Evolutionary conservation across 2,329 filamentous ascomycete genomes (phyloP).

Genomic region (Botrytis elliptica): DNA sequence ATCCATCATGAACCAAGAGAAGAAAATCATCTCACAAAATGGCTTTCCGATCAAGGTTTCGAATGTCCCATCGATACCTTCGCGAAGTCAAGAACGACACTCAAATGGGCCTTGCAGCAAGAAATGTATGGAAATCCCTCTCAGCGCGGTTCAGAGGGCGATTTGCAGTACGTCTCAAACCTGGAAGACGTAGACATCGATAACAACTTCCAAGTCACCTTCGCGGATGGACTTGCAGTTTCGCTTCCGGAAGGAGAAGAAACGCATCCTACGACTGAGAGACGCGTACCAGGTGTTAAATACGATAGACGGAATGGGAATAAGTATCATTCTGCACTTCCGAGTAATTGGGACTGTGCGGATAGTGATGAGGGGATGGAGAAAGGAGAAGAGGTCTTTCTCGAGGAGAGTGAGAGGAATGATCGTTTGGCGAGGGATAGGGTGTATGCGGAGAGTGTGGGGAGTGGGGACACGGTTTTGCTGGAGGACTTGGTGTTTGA

Average conservation of each 20-base stretch:
- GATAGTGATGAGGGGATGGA: background rate
- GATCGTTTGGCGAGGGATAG: background rate
- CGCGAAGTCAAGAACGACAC: rapidly evolving
- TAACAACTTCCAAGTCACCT: background rate
- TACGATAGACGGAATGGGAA: background rate
- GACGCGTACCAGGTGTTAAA: background rate
- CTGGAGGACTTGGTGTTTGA: background rate
- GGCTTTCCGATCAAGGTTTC: background rate
- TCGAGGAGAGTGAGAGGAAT: background rate
- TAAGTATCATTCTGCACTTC: background rate
- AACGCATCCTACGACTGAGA: background rate
- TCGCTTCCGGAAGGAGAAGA: background rate
- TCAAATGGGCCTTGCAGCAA: background rate
- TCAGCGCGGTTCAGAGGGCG: background rate
- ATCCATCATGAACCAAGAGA: background rate
- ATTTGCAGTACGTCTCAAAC: background rate
- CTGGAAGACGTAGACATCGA: background rate
- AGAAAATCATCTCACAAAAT: background rate
- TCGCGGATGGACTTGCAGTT: background rate
- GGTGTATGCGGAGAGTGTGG: background rate
- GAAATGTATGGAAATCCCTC: background rate
- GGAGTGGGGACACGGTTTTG: background rate
- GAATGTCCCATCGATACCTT: background rate
- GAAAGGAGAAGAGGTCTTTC: background rate
- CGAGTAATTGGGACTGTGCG: background rate